Evolutionary conservation across 306 rosid genomes (phyloP), one percentile per base, ranked within the genome.

Genomic region (Cicer cuneatum): DNA sequence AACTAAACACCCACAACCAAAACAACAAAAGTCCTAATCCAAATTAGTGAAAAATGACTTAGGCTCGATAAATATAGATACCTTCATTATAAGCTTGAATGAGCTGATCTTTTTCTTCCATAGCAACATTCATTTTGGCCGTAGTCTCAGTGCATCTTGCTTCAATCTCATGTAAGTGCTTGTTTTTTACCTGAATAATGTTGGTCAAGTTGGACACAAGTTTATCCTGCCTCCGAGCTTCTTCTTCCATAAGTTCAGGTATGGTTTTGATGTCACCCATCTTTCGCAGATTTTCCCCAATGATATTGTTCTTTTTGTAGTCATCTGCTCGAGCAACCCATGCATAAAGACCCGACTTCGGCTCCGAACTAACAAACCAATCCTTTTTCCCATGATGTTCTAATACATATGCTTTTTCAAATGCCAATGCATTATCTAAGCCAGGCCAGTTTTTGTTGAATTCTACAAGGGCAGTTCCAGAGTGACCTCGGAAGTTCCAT

Each of bases 241-340:
- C 99, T 82, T 95, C 99, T 80, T 89, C 92, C 87, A 84, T 85
- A 53, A 92, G 84, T 72, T 92, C 97, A 64, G 98, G 70, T 67
- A 92, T 84, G 72, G 92, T 86, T 78, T 86, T 95, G 49, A 95
- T 85, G 83, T 95, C 90, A 5, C 88, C 92, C 90, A 77, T 87
- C 88, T 85, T 95, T 7, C 92, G 86, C 61, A 95, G 82, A 75
- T 92, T 58, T 76, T 95, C 99, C 9, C 98, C 99, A 46, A 90
- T 82, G 40, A 89, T 78, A 66, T 74, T 87, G 70, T 57, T 83
- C 57, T 51, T 61, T 24, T 84, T 85, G 82, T 92, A 95, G 81
- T 95, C 99, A 70, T 90, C 92, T 10, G 81, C 88, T 51, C 97
- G 92, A 18, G 99, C 99, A 84, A 92, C 96, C 99, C 99, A 95